Evolutionary conservation across 805 yeast genomes (phyloP).

Genomic region (Jamesozyma jinghongensis): DNA sequence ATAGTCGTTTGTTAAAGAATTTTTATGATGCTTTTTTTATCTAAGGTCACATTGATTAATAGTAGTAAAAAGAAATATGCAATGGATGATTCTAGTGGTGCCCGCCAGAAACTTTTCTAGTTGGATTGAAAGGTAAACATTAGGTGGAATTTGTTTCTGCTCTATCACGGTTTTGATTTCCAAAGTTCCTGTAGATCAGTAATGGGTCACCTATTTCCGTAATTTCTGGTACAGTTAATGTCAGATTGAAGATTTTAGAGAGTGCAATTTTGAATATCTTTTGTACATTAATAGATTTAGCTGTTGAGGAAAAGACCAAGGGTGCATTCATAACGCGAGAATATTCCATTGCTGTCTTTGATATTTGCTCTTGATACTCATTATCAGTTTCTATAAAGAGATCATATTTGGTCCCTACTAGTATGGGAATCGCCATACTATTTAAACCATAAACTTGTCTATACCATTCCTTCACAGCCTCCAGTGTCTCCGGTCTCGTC

Average conservation of each 20-base stretch:
- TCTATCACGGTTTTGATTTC: constrained; percentile 2
- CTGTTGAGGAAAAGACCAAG: constrained; percentile 79
- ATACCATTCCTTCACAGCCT: constrained; percentile 87
- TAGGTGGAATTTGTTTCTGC: too few relatives aligned
- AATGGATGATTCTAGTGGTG: too few relatives aligned
- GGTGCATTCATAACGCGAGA: constrained; percentile 82
- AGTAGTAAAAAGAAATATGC: too few relatives aligned
- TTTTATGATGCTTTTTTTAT: too few relatives aligned
- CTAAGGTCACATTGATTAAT: too few relatives aligned
- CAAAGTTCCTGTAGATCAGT: constrained; percentile 44
- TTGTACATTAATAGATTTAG: constrained; percentile 84
- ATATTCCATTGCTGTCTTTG: constrained; percentile 69
- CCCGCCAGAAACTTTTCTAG: too few relatives aligned
- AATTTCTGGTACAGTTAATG: constrained; percentile 74
- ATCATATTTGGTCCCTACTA: constrained; percentile 90
- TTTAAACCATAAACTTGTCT: constrained; percentile 82
- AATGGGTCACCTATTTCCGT: constrained; percentile 83
- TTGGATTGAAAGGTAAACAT: too few relatives aligned
- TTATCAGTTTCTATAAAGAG: constrained; percentile 65
- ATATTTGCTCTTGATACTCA: constrained; percentile 73
- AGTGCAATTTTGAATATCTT: constrained; percentile 85
- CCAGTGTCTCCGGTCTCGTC: constrained; percentile 72
- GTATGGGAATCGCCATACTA: constrained; percentile 79
- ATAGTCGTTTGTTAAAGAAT: too few relatives aligned
- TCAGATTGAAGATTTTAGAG: constrained; percentile 81